phyloP scores from a whole-genome alignment of 2,329 filamentous ascomycete species.

The Pseudogymnoascus sp. region DNA sequence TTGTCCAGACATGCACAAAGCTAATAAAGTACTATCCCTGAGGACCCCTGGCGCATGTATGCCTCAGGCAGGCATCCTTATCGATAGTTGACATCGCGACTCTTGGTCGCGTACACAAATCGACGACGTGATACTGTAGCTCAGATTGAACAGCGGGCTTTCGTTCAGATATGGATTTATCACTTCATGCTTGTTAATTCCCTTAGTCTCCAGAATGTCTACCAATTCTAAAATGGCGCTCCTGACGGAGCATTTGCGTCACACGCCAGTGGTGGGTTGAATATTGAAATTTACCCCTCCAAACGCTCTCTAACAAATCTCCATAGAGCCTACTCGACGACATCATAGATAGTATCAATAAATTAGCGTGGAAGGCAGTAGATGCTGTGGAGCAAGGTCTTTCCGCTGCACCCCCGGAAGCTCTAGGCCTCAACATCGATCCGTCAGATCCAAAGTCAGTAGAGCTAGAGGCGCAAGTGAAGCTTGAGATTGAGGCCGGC shows the following conservation, averaged over 20 bases:
- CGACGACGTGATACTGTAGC: neutral
- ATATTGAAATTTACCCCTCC: neutral
- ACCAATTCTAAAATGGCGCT: constrained; percentile 45
- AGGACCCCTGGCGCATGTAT: neutral
- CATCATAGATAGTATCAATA: constrained; percentile 94
- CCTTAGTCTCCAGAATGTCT: constrained; percentile 19
- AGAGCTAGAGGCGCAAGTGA: constrained; percentile 37
- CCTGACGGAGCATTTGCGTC: constrained; percentile 91
- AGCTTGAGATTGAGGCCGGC: constrained; percentile 77
- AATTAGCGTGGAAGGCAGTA: constrained; percentile 81
- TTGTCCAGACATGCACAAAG: neutral
- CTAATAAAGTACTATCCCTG: neutral
- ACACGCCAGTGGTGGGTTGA: constrained; percentile 72
- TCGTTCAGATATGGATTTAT: constrained; percentile 1
- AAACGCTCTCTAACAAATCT: constrained; percentile 10
- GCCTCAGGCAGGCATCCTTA: neutral
- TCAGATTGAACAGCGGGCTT: neutral
- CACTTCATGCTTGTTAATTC: neutral
- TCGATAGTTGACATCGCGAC: constrained; percentile 1
- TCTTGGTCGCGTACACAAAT: constrained; percentile 4
- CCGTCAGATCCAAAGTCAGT: constrained; percentile 34
- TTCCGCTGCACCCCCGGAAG: constrained; percentile 60
- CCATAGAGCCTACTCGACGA: constrained; percentile 84
- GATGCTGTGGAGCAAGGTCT: constrained; percentile 81
- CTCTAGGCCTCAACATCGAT: constrained; percentile 67